Conservation (phyloP, 2,329 filamentous ascomycete species). For the Bipolaris gigantea region DNA sequence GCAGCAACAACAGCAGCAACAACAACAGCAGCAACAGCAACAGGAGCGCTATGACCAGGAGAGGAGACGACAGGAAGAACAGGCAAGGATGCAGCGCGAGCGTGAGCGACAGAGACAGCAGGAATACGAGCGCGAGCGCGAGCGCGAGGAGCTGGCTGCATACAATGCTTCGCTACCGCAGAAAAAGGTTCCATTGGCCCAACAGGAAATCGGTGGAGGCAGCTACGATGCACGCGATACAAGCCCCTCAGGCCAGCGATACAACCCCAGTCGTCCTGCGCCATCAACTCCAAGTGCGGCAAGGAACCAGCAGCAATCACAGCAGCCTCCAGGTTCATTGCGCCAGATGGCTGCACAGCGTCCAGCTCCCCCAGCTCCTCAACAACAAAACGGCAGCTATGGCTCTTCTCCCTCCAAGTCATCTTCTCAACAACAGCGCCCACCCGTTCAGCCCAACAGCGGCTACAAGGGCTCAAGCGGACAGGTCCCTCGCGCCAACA, state of each 20-base stretch:
- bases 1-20: slow-evolving; percentile 28
- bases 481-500: slow-evolving; percentile 49
- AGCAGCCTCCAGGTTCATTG: slow-evolving; percentile 54
- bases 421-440: slow-evolving; percentile 32
- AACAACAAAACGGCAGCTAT: slow-evolving; percentile 42
- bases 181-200: slow-evolving; percentile 75
- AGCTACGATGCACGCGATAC: slow-evolving; percentile 51
- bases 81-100: slow-evolving; percentile 40
- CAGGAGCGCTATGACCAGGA: slow-evolving; percentile 36
- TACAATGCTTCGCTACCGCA: slow-evolving; percentile 91
- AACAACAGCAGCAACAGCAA: slow-evolving; percentile 19
- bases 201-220: slow-evolving; percentile 82
- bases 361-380: slow-evolving; percentile 74
- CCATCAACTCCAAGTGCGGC: slow-evolving; percentile 70
- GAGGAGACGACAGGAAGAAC: slow-evolving; percentile 46
- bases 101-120: slow-evolving; percentile 46
- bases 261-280: slow-evolving; percentile 82
- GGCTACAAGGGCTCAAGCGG: slow-evolving; percentile 40
- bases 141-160: slow-evolving; percentile 75
- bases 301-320: slow-evolving; percentile 52
- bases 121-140: slow-evolving; percentile 53
- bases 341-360: slow-evolving; percentile 70
- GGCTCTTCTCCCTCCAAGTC: slow-evolving; percentile 34
- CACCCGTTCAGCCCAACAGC: slow-evolving; percentile 51
- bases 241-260: slow-evolving; percentile 61